Conservation (phyloP, 768 basidiomycete species). For the Phylloporus scabripes region DNA sequence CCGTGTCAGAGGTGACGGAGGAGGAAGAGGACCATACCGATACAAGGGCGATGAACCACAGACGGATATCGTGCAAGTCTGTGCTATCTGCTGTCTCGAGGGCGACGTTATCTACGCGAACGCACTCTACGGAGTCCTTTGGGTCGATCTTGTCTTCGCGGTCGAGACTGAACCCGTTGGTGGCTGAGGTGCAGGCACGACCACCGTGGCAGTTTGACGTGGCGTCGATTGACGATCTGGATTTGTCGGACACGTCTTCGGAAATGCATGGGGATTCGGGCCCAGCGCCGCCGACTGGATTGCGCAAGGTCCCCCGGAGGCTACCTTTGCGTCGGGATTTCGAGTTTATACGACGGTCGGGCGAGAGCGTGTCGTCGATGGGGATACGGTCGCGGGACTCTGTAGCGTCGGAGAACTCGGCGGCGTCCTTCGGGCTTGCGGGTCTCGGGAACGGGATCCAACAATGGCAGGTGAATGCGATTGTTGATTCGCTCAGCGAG, state of each 20-base stretch:
- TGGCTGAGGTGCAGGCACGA: constrained; percentile 32
- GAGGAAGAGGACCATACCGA: constrained; percentile 25
- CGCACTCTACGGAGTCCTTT: constrained; percentile 32
- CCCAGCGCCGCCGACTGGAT: constrained; percentile 44
- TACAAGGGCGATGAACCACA: constrained; percentile 11
- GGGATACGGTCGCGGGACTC: constrained; percentile 63
- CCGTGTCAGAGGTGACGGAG: constrained; percentile 29
- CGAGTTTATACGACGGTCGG: constrained; percentile 70
- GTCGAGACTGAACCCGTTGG: constrained; percentile 27
- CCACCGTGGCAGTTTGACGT: constrained; percentile 63
- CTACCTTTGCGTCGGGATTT: constrained; percentile 76
- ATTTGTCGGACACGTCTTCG: constrained; percentile 74
- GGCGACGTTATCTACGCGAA: constrained; percentile 21
- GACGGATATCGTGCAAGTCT: constrained; percentile 19
- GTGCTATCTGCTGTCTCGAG: constrained; percentile 17
- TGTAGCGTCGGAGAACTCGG: constrained; percentile 42
- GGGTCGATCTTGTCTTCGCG: constrained; percentile 29
- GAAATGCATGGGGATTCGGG: constrained; percentile 36
- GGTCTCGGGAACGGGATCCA: constrained; percentile 43
- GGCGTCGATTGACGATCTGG: constrained; percentile 73
- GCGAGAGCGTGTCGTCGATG: constrained; percentile 73
- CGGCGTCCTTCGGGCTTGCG: constrained; percentile 35
- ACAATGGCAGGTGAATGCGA: constrained; percentile 80
- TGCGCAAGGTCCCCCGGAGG: constrained; percentile 50
- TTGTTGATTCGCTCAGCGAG: constrained; percentile 68